Percentiles rank a stretch among this genome's conserved stretches.
Conservation (phyloP, 306 rosid species). For the Quercus engelmannii region DNA sequence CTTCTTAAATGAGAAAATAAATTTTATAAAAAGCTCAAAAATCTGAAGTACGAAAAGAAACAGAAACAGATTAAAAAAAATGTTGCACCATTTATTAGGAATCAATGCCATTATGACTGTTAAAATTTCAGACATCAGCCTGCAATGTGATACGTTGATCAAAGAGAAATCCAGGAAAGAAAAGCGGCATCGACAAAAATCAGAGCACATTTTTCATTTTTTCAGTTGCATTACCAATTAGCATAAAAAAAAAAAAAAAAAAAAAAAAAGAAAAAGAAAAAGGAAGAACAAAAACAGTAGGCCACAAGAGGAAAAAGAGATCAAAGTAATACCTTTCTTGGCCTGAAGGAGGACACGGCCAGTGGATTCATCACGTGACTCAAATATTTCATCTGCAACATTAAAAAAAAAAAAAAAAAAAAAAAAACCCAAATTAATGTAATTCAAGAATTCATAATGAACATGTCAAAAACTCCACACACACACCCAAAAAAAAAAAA, state of each 20-base stretch:
- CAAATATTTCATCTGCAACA: slow-evolving; percentile 50
- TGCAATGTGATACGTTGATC: no score
- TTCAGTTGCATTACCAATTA: not conserved
- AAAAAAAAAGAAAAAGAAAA: no score
- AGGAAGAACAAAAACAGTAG: not conserved
- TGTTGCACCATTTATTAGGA: no score
- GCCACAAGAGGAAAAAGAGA: not conserved
- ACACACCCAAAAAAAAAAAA: no score
- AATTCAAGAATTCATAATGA: not conserved
- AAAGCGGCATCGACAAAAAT: not conserved
- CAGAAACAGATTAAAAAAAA: no score
- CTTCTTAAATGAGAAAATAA: no score
- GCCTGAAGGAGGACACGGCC: slow-evolving; percentile 83
- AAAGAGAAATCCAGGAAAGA: no score
- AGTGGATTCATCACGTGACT: slow-evolving; percentile 15
- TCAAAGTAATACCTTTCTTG: slow-evolving; percentile 42
- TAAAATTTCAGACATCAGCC: no score
- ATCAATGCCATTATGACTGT: no score
- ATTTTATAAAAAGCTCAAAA: no score
- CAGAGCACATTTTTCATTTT: not conserved
- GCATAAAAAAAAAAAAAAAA: not conserved
- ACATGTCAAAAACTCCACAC: not conserved
- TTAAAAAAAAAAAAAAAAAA: not conserved
- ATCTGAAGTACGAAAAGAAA: no score
- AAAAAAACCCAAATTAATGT: not conserved